Base-by-base conservation (phyloP, 2,329 filamentous ascomycete species). In the Penicillium sp. region DNA sequence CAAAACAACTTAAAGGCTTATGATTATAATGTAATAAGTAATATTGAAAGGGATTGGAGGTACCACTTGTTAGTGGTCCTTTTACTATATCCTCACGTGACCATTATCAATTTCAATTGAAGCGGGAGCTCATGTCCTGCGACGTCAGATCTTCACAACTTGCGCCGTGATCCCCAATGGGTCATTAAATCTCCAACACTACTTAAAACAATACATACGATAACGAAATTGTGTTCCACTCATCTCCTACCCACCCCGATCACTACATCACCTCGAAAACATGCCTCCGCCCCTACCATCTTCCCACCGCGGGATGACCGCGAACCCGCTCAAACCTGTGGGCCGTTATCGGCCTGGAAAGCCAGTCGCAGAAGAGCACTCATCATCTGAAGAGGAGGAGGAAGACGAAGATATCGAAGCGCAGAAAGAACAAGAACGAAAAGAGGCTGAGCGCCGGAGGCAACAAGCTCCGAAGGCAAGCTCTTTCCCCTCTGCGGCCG, bases 331-430 rank as follows among this genome's bases (percentile, higher is more conserved):
- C 57, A 87, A 87, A 72, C 90, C 91, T 24, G 85, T 71, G 33
- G 64, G 87, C 65, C 90, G 95, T 56, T 90, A 97, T 69, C 87
- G 92, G 57, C 89, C 93, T 16, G 93, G 95, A 64, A 98, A 97
- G 75, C 81, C 88, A 50, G 67, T 80, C 37, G 74, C 75, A 14
- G 79, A 82, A 54, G 78, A 80, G 53, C 69, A 71, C 4, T 79
- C 77, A 8, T 80, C 78, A 3, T 77, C 77, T 3, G 79, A 81
- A 54, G 81, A 84, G 44, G 79, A 82, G 1, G 81, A 82, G 24
- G 78, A 79, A 10, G 79, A 83, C 48, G 72, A 77, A 49, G 84
- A 90, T 57, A 82, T 74, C 48, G 85, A 90, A 59, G 82, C 87
- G 53, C 64, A 78, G 60, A 67, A 71, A 58, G 85, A 89, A 62